phyloP scores from a whole-genome alignment of 164 flowering plant species.

The Litsea cubeba region DNA sequence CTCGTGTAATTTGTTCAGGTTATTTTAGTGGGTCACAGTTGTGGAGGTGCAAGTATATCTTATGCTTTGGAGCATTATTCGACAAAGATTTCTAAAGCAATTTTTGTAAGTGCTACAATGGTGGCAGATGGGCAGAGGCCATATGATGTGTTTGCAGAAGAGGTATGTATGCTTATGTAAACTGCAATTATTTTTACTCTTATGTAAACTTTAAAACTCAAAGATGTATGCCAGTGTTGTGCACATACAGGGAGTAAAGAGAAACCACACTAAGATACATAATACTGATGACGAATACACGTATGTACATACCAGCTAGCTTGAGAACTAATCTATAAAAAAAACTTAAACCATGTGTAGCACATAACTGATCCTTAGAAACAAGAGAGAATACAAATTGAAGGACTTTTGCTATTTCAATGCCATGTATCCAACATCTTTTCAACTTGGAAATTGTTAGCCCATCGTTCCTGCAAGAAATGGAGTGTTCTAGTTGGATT shows the following conservation, averaged over 20 bases:
- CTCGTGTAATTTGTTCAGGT: constrained; percentile 42
- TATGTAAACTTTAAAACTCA: not conserved
- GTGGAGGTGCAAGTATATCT: constrained; percentile 92
- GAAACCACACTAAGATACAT: not conserved
- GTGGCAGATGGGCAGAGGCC: constrained; percentile 76
- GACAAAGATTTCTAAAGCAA: constrained; percentile 72
- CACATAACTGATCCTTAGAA: not conserved
- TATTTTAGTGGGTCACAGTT: constrained; percentile 89
- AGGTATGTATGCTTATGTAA: constrained; percentile 51
- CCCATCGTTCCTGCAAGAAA: not conserved
- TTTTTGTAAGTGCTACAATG: constrained; percentile 91
- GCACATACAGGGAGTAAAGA: not conserved
- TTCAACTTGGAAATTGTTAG: not conserved
- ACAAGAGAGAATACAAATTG: not conserved
- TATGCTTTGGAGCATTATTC: constrained; percentile 77
- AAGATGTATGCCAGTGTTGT: not conserved
- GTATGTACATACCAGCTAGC: not conserved
- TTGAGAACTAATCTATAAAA: not conserved
- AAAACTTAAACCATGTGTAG: not conserved
- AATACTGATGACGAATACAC: not conserved
- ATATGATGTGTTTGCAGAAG: constrained; percentile 83
- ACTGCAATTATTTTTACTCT: not conserved
- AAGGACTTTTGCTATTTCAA: not conserved
- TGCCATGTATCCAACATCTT: not conserved
- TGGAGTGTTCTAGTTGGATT: not conserved